phyloP scores from a whole-genome alignment of 805 yeast species.

The Spathaspora sp. region DNA sequence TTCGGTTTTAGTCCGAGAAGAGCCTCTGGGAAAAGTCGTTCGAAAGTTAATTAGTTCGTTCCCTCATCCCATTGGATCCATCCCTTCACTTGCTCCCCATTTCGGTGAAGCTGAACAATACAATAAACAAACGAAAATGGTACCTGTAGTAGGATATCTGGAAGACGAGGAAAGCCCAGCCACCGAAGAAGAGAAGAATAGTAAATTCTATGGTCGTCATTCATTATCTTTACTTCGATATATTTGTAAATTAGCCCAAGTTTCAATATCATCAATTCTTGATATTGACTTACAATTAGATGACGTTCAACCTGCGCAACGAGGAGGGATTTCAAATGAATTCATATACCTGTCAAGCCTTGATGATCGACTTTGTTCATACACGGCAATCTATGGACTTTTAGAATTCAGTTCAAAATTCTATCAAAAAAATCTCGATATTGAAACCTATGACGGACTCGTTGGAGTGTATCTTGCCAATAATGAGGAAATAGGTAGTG shows the following conservation, averaged over 20 bases:
- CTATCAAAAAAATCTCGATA: slow-evolving; percentile 2
- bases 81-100: slow-evolving; percentile 40
- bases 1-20: slow-evolving; percentile 18
- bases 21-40: slow-evolving; percentile 15
- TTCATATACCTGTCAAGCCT: slow-evolving; percentile 37
- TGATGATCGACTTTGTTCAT: slow-evolving; percentile 41
- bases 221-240: slow-evolving; percentile 29
- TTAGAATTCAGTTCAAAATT: slow-evolving; percentile 18
- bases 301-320: slow-evolving; percentile 30
- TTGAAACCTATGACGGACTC: slow-evolving; percentile 24
- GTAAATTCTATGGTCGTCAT: slow-evolving; percentile 28
- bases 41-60: slow-evolving; percentile 28
- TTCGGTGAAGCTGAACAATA: slow-evolving; percentile 27
- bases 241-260: slow-evolving; percentile 20
- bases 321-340: slow-evolving; percentile 36
- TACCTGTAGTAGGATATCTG: slow-evolving; percentile 33
- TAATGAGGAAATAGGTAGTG: slow-evolving; percentile 41
- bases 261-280: slow-evolving; percentile 19
- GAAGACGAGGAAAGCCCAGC: slow-evolving; percentile 11
- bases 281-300: slow-evolving; percentile 35
- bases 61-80: slow-evolving; percentile 33
- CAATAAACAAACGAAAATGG: slow-evolving; percentile 35
- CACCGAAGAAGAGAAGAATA: slow-evolving; percentile 23
- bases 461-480: slow-evolving; percentile 32
- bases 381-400: slow-evolving; percentile 31